phyloP scores from a whole-genome alignment of 208 protist species.

The Phytomonas francai region DNA sequence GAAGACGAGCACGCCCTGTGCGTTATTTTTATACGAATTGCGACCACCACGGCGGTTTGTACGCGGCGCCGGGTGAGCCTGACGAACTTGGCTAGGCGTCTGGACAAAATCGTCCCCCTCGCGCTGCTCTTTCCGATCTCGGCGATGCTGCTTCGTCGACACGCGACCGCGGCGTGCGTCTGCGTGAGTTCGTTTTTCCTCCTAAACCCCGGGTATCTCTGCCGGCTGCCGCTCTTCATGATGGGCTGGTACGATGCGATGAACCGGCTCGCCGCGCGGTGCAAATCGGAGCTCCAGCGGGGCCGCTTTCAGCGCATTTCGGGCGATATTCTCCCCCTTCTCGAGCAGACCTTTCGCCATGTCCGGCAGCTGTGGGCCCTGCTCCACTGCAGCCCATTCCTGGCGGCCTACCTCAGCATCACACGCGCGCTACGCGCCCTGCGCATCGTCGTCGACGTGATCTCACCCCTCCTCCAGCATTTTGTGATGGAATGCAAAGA shows the following conservation, averaged over 20 bases:
- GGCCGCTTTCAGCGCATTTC: conserved; percentile 74
- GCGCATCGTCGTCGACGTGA: conserved; percentile 70
- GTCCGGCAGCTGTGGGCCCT: conserved; percentile 75
- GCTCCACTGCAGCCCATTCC: conserved; percentile 56
- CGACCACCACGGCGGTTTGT: conserved; percentile 34
- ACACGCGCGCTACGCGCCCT: conserved; percentile 42
- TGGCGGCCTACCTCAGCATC: conserved; percentile 63
- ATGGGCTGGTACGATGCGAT: conserved; percentile 49
- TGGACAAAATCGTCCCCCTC: conserved; percentile 45
- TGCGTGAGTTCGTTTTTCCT: conserved; percentile 52
- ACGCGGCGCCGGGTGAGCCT: conserved; percentile 26
- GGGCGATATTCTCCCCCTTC: conserved; percentile 64
- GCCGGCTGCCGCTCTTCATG: conserved; percentile 29
- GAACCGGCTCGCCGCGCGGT: conserved; percentile 44
- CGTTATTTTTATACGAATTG: conserved; percentile 46
- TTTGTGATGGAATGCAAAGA: conserved; percentile 68
- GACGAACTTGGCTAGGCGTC: conserved; percentile 21
- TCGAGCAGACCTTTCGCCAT: conserved; percentile 66
- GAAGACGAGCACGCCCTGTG: conserved; percentile 36
- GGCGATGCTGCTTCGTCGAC: conserved; percentile 49
- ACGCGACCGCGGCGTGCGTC: conserved; percentile 39
- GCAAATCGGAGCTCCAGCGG: conserved; percentile 47
- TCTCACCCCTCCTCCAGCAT: conserved; percentile 77
- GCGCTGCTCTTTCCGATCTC: conserved; percentile 32
- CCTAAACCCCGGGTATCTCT: conserved; percentile 52